phyloP scores from a whole-genome alignment of 2,329 filamentous ascomycete species.

The Didymella exigua region DNA sequence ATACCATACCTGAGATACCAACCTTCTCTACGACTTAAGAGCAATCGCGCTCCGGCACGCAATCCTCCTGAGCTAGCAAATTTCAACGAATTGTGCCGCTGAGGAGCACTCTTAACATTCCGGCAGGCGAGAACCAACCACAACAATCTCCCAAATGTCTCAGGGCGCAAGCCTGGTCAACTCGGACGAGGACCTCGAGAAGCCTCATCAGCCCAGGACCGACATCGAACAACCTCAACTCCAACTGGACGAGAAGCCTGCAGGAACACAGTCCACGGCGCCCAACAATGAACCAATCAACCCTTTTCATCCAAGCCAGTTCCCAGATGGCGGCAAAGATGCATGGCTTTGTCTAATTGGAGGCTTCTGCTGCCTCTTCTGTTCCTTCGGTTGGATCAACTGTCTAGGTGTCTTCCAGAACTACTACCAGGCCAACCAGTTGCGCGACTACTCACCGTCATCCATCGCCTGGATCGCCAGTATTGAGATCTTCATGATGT shows the following conservation, averaged over 20 bases:
- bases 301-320: slow-evolving; percentile 40
- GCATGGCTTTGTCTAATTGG: slow-evolving; percentile 43
- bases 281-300: slow-evolving; percentile 20
- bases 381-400: slow-evolving; percentile 53
- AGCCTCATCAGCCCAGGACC: slow-evolving; percentile 1
- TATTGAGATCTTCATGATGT: slow-evolving; percentile 56
- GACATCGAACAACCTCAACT: slow-evolving; percentile 26
- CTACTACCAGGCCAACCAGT: slow-evolving; percentile 54
- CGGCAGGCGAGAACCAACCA: not conserved
- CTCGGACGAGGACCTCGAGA: slow-evolving; percentile 26
- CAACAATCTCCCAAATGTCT: not conserved
- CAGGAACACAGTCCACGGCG: slow-evolving; percentile 1
- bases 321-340: slow-evolving; percentile 47
- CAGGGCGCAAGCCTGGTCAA: slow-evolving; percentile 17
- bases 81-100: not conserved
- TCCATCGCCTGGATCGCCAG: slow-evolving; percentile 56
- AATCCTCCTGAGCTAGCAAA: not conserved
- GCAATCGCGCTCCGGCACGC: not conserved
- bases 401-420: slow-evolving; percentile 54
- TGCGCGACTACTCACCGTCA: slow-evolving; percentile 47
- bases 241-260: slow-evolving; percentile 20
- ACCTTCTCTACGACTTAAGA: not conserved
- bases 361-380: slow-evolving; percentile 37
- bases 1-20: not conserved
- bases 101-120: not conserved